phyloP scores from a whole-genome alignment of 2,329 filamentous ascomycete species.

The Diplodia mutila region DNA sequence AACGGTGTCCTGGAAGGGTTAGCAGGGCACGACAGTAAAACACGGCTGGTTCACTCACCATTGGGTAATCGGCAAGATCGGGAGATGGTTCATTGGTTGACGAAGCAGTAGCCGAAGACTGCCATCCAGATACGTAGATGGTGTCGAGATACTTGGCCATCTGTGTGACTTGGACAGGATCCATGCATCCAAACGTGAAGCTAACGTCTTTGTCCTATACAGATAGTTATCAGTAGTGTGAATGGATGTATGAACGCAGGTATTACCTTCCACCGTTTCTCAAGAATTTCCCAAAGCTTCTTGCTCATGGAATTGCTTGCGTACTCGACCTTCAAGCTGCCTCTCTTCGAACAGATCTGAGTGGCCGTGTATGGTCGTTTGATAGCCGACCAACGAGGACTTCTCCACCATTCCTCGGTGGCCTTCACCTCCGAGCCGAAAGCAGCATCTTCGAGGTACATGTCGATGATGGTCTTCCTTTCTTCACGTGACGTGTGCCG shows the following conservation, averaged over 20 bases:
- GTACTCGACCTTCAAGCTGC: slow-evolving; percentile 82
- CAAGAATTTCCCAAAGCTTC: slow-evolving; percentile 86
- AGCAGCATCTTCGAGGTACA: background rate
- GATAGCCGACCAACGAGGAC: slow-evolving; percentile 83
- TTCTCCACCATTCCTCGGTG: slow-evolving; percentile 86
- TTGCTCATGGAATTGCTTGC: slow-evolving; percentile 81
- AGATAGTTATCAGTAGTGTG: background rate
- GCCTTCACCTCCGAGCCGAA: slow-evolving; percentile 68
- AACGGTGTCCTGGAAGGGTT: slow-evolving; percentile 71
- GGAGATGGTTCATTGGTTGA: slow-evolving; percentile 88
- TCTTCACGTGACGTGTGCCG: background rate
- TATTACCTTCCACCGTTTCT: slow-evolving; percentile 73
- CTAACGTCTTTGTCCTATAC: slow-evolving; percentile 73
- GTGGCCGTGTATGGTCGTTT: slow-evolving; percentile 87
- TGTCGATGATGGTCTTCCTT: background rate
- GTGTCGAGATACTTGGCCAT: slow-evolving; percentile 97
- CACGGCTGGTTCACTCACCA: slow-evolving; percentile 28
- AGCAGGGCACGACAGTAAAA: slow-evolving; percentile 10
- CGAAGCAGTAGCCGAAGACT: slow-evolving; percentile 89
- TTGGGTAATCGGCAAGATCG: slow-evolving; percentile 88
- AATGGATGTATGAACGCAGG: background rate
- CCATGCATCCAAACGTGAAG: slow-evolving; percentile 89
- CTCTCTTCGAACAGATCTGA: slow-evolving; percentile 89
- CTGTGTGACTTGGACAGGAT: slow-evolving; percentile 94
- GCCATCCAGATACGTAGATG: slow-evolving; percentile 94